These are phyloP conservation scores for Limonium bicolor DNA, from an alignment of 148 eudicot genomes.

Conservation along the genomic window DNA sequence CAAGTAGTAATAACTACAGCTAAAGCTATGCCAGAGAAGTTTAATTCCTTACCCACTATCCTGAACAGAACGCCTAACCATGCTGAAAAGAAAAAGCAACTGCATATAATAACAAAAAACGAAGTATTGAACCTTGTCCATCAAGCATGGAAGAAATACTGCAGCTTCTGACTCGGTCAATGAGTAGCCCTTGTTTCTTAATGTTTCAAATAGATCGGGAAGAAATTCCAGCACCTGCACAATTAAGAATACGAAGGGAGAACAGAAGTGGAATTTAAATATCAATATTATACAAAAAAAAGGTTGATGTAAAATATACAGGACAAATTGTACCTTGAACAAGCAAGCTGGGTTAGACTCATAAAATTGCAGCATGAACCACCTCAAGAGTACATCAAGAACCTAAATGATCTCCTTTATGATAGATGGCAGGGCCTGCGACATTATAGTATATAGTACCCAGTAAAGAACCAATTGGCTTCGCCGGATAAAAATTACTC, in stretches of 20 bases:
- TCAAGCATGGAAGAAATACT: constrained; percentile 77
- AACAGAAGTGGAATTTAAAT: too few relatives aligned
- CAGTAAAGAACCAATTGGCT: too few relatives aligned
- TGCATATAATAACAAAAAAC: not conserved
- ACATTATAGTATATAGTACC: too few relatives aligned
- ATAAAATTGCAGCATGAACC: constrained; percentile 89
- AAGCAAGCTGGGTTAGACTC: constrained; percentile 94
- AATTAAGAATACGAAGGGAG: too few relatives aligned
- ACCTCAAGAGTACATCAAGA: constrained; percentile 72
- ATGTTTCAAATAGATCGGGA: constrained; percentile 67
- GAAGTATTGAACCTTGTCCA: constrained; percentile 56
- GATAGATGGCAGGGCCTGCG: constrained; percentile 73
- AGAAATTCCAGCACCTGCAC: constrained; percentile 97
- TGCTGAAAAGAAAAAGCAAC: not conserved
- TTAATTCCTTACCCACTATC: constrained; percentile 96
- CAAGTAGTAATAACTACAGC: too few relatives aligned
- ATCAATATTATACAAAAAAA: too few relatives aligned
- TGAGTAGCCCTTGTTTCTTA: constrained; percentile 68
- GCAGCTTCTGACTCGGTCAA: constrained; percentile 95
- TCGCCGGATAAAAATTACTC: too few relatives aligned
- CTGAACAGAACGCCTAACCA: constrained; percentile 74
- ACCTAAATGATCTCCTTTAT: constrained; percentile 71
- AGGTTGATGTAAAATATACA: too few relatives aligned
- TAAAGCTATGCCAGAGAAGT: too few relatives aligned
- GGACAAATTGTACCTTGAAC: constrained; percentile 52